These are phyloP conservation scores for Phallus indusiatus DNA, from an alignment of 768 basidiomycete genomes.

Conservation along the genomic window DNA sequence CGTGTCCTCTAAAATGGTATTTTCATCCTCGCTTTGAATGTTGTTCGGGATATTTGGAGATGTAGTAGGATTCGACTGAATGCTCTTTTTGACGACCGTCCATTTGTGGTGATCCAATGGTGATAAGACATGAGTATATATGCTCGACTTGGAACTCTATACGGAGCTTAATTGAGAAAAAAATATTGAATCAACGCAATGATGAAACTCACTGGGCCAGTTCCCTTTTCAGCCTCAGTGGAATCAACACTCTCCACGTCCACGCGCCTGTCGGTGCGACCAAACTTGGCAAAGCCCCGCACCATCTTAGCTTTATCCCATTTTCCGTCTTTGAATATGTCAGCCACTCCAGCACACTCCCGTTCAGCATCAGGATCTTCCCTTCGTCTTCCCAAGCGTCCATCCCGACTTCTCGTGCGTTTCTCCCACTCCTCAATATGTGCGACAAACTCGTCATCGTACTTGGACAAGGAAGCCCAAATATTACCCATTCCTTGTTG, in stretches of 20 bases:
- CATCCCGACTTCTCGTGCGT: slow-evolving; percentile 33
- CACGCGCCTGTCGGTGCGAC: slow-evolving; percentile 24
- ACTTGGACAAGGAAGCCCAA: slow-evolving; percentile 75
- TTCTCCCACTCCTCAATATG: slow-evolving; percentile 54
- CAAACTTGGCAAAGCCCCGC: slow-evolving; percentile 58
- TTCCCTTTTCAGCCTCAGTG: slow-evolving; percentile 11
- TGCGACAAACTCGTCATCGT: slow-evolving; percentile 61
- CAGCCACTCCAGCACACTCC: slow-evolving; percentile 27
- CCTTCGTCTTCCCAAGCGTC: slow-evolving; percentile 29
- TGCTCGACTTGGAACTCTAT: slow-evolving; percentile 1
- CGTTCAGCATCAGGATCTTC: no score
- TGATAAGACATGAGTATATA: slow-evolving; percentile 11
- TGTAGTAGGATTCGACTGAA: slow-evolving; percentile 22
- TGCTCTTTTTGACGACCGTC: slow-evolving; percentile 10
- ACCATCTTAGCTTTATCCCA: slow-evolving; percentile 82
- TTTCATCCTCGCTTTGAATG: slow-evolving; percentile 8
- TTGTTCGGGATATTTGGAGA: not conserved
- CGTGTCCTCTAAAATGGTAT: not conserved
- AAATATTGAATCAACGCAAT: not conserved
- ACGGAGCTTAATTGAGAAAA: no score
- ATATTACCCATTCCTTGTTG: slow-evolving; percentile 28
- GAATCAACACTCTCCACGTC: slow-evolving; percentile 25
- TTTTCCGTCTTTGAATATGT: slow-evolving; percentile 39
- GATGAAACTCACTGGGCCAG: slow-evolving; percentile 17
- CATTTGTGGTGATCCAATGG: slow-evolving; percentile 12